These are phyloP conservation scores for Puccinia polysora DNA, from an alignment of 1,284 basidiomycete species.

Conservation along the genomic window DNA sequence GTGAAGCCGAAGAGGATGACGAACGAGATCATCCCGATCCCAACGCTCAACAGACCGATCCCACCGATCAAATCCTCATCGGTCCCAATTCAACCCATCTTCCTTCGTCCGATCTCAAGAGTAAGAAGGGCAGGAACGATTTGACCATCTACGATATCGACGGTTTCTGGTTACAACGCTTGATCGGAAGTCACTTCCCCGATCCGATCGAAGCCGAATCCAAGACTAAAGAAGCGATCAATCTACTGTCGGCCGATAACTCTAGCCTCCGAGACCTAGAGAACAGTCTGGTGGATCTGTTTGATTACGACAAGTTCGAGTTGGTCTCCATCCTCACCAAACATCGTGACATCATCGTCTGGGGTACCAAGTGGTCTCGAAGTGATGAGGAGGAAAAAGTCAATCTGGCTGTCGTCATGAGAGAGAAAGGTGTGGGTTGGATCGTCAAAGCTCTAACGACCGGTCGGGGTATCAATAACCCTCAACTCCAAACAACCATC, in stretches of 20 bases:
- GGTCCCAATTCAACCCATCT: slow-evolving; percentile 53
- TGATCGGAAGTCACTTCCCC: slow-evolving; percentile 81
- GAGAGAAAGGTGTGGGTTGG: slow-evolving; percentile 94
- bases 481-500: slow-evolving; percentile 36
- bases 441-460: slow-evolving; percentile 73
- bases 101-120: slow-evolving; percentile 32
- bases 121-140: slow-evolving; percentile 32
- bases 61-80: slow-evolving; percentile 55
- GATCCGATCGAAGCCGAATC: slow-evolving; percentile 91
- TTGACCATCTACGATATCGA: slow-evolving; percentile 88
- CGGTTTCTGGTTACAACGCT: slow-evolving; percentile 96
- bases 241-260: slow-evolving; percentile 76
- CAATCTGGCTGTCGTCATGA: slow-evolving; percentile 95
- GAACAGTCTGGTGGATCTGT: slow-evolving; percentile 94
- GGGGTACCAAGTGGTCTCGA: slow-evolving; percentile 94
- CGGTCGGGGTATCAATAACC: slow-evolving; percentile 46
- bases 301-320: slow-evolving; percentile 83
- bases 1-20: slow-evolving; percentile 65
- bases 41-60: slow-evolving; percentile 52
- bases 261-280: slow-evolving; percentile 88
- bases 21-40: slow-evolving; percentile 64
- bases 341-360: slow-evolving; percentile 92
- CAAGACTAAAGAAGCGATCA: slow-evolving; percentile 79
- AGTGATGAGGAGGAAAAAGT: slow-evolving; percentile 83
- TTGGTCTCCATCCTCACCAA: slow-evolving; percentile 86